phyloP scores from a whole-genome alignment of 2,329 filamentous ascomycete genomes.

The Lomentospora prolificans region DNA sequence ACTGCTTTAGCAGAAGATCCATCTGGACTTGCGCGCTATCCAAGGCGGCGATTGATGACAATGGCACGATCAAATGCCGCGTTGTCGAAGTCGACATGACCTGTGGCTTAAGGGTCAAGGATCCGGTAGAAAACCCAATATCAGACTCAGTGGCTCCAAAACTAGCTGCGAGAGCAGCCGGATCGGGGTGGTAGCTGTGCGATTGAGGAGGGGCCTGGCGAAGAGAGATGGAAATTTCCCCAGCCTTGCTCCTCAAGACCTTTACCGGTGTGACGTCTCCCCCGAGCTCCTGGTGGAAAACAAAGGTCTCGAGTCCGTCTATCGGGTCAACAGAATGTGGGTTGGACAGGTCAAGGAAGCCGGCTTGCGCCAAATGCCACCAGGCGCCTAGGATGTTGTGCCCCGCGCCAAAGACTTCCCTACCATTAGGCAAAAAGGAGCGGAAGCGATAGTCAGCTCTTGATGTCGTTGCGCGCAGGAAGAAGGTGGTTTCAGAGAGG shows the following conservation, averaged over 20 bases:
- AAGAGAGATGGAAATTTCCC: slow-evolving; percentile 8
- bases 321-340: background rate
- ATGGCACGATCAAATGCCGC: slow-evolving; percentile 12
- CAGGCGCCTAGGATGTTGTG: slow-evolving; percentile 17
- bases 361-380: slow-evolving; percentile 14
- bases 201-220: slow-evolving; percentile 11
- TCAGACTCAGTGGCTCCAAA: slow-evolving; percentile 9
- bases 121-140: slow-evolving; percentile 6
- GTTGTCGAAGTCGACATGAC: slow-evolving; percentile 14
- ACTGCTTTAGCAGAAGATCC: slow-evolving; percentile 12
- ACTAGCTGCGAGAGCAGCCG: slow-evolving; percentile 7
- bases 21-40: slow-evolving; percentile 9
- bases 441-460: slow-evolving; percentile 11
- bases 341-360: slow-evolving; percentile 10
- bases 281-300: slow-evolving; percentile 11
- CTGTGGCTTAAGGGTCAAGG: slow-evolving; percentile 9
- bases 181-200: slow-evolving; percentile 11
- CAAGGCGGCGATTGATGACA: slow-evolving; percentile 10
- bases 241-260: slow-evolving; percentile 4
- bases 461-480: slow-evolving; percentile 2
- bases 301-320: slow-evolving; percentile 8
- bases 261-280: slow-evolving; percentile 9
- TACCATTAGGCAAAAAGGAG: slow-evolving; percentile 14
- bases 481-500: slow-evolving; percentile 16
- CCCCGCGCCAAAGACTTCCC: slow-evolving; percentile 14